These are phyloP conservation scores for Cryptococcus sp. DNA, from an alignment of 1,284 basidiomycete genomes.

Conservation along the genomic window DNA sequence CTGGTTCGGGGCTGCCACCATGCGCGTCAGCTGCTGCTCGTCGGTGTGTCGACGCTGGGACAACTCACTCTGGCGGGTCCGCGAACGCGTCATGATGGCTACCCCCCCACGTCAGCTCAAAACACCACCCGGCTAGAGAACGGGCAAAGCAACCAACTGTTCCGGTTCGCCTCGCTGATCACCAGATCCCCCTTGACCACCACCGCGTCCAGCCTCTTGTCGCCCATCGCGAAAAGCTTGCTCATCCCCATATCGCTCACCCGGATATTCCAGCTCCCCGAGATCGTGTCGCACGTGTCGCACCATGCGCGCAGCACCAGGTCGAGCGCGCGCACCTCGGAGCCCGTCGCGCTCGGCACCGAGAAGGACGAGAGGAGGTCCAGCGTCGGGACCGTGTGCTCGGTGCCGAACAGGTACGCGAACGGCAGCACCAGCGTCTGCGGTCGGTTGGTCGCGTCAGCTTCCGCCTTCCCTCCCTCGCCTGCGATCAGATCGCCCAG, in stretches of 20 bases:
- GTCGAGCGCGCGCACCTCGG: slow-evolving; percentile 57
- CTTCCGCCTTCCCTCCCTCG: too few relatives aligned
- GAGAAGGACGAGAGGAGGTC: slow-evolving; percentile 65
- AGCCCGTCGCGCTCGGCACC: slow-evolving; percentile 53
- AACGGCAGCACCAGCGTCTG: slow-evolving; percentile 89
- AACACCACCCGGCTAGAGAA: neutral
- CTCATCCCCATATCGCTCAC: slow-evolving; percentile 78
- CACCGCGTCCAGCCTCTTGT: slow-evolving; percentile 58
- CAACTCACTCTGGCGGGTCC: slow-evolving; percentile 69
- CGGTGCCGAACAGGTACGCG: slow-evolving; percentile 77
- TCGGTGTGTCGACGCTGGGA: neutral
- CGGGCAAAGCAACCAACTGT: slow-evolving; percentile 58
- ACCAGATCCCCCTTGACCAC: slow-evolving; percentile 91
- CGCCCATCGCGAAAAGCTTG: slow-evolving; percentile 63
- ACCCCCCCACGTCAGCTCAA: slow-evolving; percentile 7
- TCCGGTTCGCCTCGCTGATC: slow-evolving; percentile 68
- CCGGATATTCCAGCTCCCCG: slow-evolving; percentile 87
- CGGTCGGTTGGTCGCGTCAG: too few relatives aligned
- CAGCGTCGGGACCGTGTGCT: slow-evolving; percentile 72
- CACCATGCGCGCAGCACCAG: slow-evolving; percentile 86
- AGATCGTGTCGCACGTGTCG: slow-evolving; percentile 88
- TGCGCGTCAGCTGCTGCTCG: neutral
- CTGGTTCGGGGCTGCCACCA: slow-evolving; percentile 68
- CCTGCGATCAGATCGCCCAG: neutral
- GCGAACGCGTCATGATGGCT: slow-evolving; percentile 95